A percentile compares a stretch with the other conserved stretches of the same genome.
phyloP scores from a whole-genome alignment of 2,329 filamentous ascomycete species.

The Dothidotthia symphoricarpi region DNA sequence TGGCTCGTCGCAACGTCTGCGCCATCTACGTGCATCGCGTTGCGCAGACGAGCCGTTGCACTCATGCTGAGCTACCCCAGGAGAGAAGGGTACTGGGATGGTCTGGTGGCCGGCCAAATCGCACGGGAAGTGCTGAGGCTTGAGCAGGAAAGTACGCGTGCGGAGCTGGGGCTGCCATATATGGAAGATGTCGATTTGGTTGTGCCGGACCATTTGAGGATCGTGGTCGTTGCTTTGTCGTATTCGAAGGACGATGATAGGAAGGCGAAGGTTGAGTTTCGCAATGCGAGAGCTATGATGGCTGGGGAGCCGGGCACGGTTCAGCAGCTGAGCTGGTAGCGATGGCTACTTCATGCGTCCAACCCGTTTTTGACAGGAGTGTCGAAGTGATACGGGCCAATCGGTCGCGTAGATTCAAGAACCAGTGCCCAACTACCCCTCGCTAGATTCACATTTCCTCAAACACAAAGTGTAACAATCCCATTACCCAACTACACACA shows the following conservation, averaged over 20 bases:
- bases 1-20: conserved; percentile 27
- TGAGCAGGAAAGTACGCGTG: conserved; percentile 26
- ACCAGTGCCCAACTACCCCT: too few species aligned
- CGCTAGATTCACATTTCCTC: too few species aligned
- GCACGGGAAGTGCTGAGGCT: conserved; percentile 25
- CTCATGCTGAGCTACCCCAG: conserved; percentile 30
- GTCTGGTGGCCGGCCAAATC: conserved; percentile 59
- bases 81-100: conserved; percentile 54
- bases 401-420: too few species aligned
- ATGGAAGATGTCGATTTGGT: conserved; percentile 8
- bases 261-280: conserved; percentile 20
- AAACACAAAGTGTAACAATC: too few species aligned
- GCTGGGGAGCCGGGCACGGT: conserved; percentile 14
- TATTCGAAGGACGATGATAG: conserved; percentile 17
- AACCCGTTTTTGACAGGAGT: too few species aligned
- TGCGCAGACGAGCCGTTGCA: conserved; percentile 26
- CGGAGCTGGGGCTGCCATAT: conserved; percentile 6
- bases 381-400: too few species aligned
- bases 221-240: conserved; percentile 19
- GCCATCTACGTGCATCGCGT: conserved; percentile 14
- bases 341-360: too few species aligned
- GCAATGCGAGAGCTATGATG: conserved; percentile 17
- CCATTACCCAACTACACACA: too few species aligned
- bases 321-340: not conserved
- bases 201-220: conserved; percentile 21